phyloP scores from a whole-genome alignment of 2,329 filamentous ascomycete genomes.

The Rhynchosporium agropyri region DNA sequence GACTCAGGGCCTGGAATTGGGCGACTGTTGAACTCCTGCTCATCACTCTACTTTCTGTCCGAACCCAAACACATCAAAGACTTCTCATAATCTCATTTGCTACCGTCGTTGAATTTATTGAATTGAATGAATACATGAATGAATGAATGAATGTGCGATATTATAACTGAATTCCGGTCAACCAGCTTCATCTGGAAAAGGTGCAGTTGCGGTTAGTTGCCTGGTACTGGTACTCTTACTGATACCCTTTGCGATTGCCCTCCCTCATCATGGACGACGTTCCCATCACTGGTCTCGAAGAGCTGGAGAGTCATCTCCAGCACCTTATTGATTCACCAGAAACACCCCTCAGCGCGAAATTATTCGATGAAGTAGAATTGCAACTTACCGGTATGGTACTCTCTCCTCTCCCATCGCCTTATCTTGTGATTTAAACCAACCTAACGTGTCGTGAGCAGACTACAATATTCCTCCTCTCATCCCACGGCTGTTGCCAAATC shows the following conservation, averaged over 20 bases:
- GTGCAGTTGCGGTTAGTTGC: neutral
- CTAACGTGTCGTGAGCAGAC: constrained; percentile 44
- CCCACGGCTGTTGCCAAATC: constrained; percentile 54
- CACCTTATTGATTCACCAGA: constrained; percentile 50
- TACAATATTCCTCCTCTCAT: constrained; percentile 56
- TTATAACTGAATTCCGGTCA: neutral
- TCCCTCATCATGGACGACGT: constrained; percentile 43
- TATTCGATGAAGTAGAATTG: constrained; percentile 62
- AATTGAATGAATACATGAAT: too few relatives aligned
- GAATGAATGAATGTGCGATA: too few relatives aligned
- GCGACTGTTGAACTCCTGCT: neutral
- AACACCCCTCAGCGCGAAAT: constrained; percentile 49
- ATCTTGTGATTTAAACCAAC: neutral
- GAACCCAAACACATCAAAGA: too few relatives aligned
- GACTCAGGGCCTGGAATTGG: neutral
- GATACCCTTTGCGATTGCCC: neutral
- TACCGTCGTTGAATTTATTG: neutral
- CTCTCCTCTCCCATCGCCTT: neutral
- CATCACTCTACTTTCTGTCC: too few relatives aligned
- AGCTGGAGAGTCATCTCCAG: constrained; percentile 57
- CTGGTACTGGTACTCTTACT: too few relatives aligned
- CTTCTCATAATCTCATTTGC: neutral
- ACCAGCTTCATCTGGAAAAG: neutral
- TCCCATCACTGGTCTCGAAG: constrained; percentile 55
- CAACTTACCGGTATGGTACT: constrained; percentile 54